Evolutionary conservation across 768 basidiomycete genomes (phyloP).

Genomic region (Cystoderma amianthinum): DNA sequence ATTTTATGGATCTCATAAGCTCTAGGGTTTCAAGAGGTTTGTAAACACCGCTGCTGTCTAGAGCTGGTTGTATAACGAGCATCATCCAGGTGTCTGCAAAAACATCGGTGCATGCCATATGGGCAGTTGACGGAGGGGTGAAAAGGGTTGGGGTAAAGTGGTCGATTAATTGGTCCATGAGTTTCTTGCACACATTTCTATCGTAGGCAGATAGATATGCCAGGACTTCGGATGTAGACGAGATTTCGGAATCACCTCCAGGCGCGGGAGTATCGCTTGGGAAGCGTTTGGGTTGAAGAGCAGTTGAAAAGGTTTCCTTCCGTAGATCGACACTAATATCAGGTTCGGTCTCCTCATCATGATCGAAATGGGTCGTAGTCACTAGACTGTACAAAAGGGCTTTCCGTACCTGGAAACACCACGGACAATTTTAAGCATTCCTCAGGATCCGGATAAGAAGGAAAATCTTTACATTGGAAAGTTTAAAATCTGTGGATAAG

Average conservation of each 20-base stretch:
- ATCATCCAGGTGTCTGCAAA: constrained; percentile 71
- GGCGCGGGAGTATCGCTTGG: neutral
- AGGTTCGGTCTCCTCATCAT: constrained; percentile 7
- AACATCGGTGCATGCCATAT: constrained; percentile 69
- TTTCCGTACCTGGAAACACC: constrained; percentile 42
- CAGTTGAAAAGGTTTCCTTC: constrained; percentile 3
- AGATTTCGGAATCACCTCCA: constrained; percentile 7
- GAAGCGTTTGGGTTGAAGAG: neutral
- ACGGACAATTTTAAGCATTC: constrained; percentile 4
- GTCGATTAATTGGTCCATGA: constrained; percentile 50
- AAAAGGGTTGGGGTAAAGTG: constrained; percentile 71
- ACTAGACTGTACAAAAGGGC: constrained; percentile 59
- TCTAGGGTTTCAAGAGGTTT: constrained; percentile 70
- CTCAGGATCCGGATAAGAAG: no score
- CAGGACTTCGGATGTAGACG: constrained; percentile 8
- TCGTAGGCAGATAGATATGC: constrained; percentile 20
- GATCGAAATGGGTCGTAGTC: constrained; percentile 45
- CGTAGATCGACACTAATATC: constrained; percentile 5
- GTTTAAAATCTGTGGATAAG: constrained; percentile 39
- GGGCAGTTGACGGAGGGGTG: constrained; percentile 59
- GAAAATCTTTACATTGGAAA: constrained; percentile 46
- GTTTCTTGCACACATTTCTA: constrained; percentile 32
- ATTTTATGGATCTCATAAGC: constrained; percentile 48
- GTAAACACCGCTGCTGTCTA: constrained; percentile 55
- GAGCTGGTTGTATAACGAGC: constrained; percentile 60